A percentile compares a stretch with the other conserved stretches of the same genome.
phyloP scores from a whole-genome alignment of 176 grass and related monocot species.

The Cymbopogon citratus region DNA sequence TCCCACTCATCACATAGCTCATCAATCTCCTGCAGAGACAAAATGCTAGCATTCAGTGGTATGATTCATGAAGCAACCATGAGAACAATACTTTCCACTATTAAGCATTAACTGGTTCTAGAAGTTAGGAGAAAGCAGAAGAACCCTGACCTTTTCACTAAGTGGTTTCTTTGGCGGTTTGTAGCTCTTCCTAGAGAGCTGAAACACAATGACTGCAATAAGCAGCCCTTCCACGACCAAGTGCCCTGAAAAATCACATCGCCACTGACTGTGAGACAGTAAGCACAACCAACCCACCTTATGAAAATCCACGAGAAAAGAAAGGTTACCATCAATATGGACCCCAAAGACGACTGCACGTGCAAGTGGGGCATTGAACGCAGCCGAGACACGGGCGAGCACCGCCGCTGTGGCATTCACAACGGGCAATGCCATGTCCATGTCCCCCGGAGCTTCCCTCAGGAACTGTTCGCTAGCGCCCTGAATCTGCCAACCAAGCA shows the following conservation, averaged over 20 bases:
- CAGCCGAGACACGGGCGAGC: conserved; percentile 57
- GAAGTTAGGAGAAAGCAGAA: conserved; percentile 1
- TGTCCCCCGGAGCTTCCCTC: background rate
- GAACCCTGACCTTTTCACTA: conserved; percentile 63
- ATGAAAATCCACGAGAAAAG: background rate
- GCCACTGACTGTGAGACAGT: conserved; percentile 25
- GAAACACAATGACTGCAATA: conserved; percentile 79
- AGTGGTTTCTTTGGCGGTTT: conserved; percentile 92
- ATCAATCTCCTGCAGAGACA: conserved; percentile 74
- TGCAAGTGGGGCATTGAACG: conserved; percentile 68
- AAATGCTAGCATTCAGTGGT: conserved; percentile 15
- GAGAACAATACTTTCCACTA: background rate
- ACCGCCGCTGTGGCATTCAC: conserved; percentile 59
- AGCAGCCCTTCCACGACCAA: conserved; percentile 92
- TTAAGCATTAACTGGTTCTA: background rate
- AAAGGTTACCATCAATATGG: conserved; percentile 68
- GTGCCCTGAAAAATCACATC: conserved; percentile 54
- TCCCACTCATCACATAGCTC: conserved; percentile 94
- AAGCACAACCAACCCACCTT: background rate
- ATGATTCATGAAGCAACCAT: conserved; percentile 20
- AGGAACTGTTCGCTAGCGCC: background rate
- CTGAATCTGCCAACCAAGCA: conserved; percentile 36
- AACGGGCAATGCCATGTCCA: conserved; percentile 58
- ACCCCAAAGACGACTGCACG: conserved; percentile 81
- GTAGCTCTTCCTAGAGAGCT: conserved; percentile 94